Evolutionary conservation across 805 yeast genomes (phyloP), one percentile per base, ranked within the genome.

Genomic region (Yarrowia yakushimensis): DNA sequence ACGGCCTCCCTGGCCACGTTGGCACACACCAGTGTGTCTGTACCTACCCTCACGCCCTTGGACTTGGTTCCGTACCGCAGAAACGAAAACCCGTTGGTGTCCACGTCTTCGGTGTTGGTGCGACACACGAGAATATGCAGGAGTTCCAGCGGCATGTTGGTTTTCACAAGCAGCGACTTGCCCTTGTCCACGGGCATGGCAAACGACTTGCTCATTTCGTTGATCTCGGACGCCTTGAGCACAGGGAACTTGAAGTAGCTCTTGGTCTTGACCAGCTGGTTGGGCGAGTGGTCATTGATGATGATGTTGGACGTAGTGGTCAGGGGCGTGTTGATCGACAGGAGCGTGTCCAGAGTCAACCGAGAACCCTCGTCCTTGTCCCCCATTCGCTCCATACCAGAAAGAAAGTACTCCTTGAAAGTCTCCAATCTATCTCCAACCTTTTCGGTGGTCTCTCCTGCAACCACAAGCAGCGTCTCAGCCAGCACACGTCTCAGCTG

Each of bases 401-500:
- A 69, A 18, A 81, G 69, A 13, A 81, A 73, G 33, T 69, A 60
- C 37, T 69, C 69, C 57, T 81, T 77, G 67, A 90, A 82, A 0
- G 81, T 72, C 1, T 71, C 62, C 72, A 0, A 69, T 67, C 34
- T 89, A 72, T 0, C 82, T 70, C 42, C 75, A 75, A 0, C 91
- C 85, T 27, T 67, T 63, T 46, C 63, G 39, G 0, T 18, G 4
- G 66, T 45, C 11, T 36, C 28, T 5, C 17, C 67, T 9, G 83
- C 81, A 17, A 86, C 76, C 41, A 82, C 85, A 50, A 89, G 73
- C 23, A 92, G 70, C 0, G 83, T 75, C 50, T 75, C 75, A 10
- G 87, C 86, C 3, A 92, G 65, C 13, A 79, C 81, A 45, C 79
- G 77, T 64, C 97, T 79, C 45, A 90, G 73, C 70, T 90, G 97